Evolutionary conservation across 805 yeast genomes (phyloP).

Genomic region (Yarrowia divulgata): DNA sequence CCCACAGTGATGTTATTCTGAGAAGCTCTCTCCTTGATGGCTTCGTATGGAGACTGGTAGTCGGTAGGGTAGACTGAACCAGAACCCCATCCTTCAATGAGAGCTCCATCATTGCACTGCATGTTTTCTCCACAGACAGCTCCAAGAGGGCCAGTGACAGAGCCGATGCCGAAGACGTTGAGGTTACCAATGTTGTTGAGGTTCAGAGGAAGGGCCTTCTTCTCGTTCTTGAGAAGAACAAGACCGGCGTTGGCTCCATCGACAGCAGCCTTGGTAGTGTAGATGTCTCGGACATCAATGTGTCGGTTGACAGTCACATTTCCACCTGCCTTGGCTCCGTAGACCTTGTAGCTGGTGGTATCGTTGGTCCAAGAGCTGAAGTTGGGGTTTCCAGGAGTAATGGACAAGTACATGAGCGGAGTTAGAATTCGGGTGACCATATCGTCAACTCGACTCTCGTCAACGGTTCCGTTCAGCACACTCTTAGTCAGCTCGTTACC

Average conservation of each 20-base stretch:
- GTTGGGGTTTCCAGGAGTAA: slow-evolving; percentile 55
- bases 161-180: slow-evolving; percentile 50
- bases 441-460: slow-evolving; percentile 62
- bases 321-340: slow-evolving; percentile 59
- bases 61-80: slow-evolving; percentile 64
- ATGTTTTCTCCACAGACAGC: slow-evolving; percentile 60
- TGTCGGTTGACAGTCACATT: slow-evolving; percentile 62
- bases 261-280: slow-evolving; percentile 57
- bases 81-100: slow-evolving; percentile 72
- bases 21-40: slow-evolving; percentile 58
- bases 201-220: slow-evolving; percentile 60
- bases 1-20: slow-evolving; percentile 7
- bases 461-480: slow-evolving; percentile 62
- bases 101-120: slow-evolving; percentile 60
- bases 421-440: slow-evolving; percentile 69
- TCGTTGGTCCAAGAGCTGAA: slow-evolving; percentile 66
- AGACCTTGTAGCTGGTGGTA: slow-evolving; percentile 52
- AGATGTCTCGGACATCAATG: slow-evolving; percentile 59
- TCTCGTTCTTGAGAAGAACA: slow-evolving; percentile 59
- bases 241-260: slow-evolving; percentile 65
- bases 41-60: slow-evolving; percentile 65
- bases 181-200: slow-evolving; percentile 52
- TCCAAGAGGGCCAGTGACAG: slow-evolving; percentile 59
- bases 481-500: slow-evolving; percentile 65
- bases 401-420: slow-evolving; percentile 51